These are phyloP conservation scores for Mycena capillaripes DNA, from an alignment of 768 basidiomycete genomes.

Conservation along the genomic window DNA sequence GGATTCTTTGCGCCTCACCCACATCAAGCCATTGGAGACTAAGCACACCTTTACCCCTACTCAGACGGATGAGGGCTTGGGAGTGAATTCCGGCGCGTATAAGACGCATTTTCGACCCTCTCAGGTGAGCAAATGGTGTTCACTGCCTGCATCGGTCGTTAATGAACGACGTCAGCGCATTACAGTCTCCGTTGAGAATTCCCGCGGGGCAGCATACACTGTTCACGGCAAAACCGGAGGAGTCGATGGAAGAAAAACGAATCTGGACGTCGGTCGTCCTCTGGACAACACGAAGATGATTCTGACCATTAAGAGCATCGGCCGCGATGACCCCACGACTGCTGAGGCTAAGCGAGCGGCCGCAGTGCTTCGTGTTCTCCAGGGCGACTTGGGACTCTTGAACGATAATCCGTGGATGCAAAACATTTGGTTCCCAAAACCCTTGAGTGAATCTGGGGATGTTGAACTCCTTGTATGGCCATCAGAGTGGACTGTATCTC, in stretches of 20 bases:
- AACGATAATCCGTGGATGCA: slow-evolving; percentile 62
- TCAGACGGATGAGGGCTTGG: slow-evolving; percentile 39
- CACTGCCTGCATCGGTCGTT: neutral
- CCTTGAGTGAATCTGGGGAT: slow-evolving; percentile 31
- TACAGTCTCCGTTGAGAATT: slow-evolving; percentile 43
- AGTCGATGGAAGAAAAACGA: slow-evolving; percentile 55
- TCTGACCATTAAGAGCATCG: slow-evolving; percentile 61
- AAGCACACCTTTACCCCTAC: slow-evolving; percentile 57
- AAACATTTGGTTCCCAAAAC: slow-evolving; percentile 60
- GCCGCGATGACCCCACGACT: slow-evolving; percentile 67
- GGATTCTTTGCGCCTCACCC: slow-evolving; percentile 61
- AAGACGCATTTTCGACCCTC: slow-evolving; percentile 49
- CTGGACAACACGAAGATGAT: slow-evolving; percentile 51
- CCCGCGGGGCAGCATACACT: slow-evolving; percentile 50
- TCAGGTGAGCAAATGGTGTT: slow-evolving; percentile 51
- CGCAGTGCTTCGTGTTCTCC: slow-evolving; percentile 58
- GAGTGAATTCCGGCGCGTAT: slow-evolving; percentile 53
- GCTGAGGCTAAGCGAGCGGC: slow-evolving; percentile 66
- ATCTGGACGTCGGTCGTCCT: slow-evolving; percentile 42
- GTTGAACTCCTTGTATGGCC: slow-evolving; percentile 56
- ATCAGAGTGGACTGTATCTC: slow-evolving; percentile 47
- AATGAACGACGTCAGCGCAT: slow-evolving; percentile 41
- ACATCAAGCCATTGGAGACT: slow-evolving; percentile 59
- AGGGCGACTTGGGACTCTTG: slow-evolving; percentile 52
- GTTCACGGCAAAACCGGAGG: slow-evolving; percentile 58